Conservation (phyloP, 768 basidiomycete genomes). For the Xerocomellus dryophilus region DNA sequence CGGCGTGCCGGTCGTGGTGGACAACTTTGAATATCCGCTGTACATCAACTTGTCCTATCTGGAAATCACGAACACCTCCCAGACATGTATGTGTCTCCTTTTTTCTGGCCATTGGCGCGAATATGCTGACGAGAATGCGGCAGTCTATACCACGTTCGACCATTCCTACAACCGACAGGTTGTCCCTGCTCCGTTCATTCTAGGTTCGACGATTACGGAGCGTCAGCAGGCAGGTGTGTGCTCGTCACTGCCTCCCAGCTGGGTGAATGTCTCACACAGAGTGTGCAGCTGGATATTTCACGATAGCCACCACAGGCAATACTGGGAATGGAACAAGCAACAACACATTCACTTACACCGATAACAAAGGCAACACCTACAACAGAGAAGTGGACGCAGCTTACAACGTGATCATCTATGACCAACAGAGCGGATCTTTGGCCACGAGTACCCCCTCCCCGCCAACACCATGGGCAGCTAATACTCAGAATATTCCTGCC, state of each 20-base stretch:
- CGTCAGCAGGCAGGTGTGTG: constrained; percentile 59
- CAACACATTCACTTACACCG: constrained; percentile 63
- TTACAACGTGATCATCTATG: constrained; percentile 57
- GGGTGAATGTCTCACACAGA: neutral
- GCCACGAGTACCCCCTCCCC: constrained; percentile 21
- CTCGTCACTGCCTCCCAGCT: neutral
- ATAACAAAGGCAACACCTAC: constrained; percentile 61
- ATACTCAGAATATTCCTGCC: constrained; percentile 3
- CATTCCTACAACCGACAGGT: constrained; percentile 65
- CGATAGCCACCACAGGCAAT: constrained; percentile 43
- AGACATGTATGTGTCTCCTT: constrained; percentile 14
- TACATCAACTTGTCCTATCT: constrained; percentile 39
- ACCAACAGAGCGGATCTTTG: constrained; percentile 53
- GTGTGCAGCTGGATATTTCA: constrained; percentile 49
- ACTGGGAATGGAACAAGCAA: constrained; percentile 66
- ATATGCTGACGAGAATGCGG: neutral
- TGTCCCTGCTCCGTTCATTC: constrained; percentile 55
- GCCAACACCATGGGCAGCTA: neutral
- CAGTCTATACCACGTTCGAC: constrained; percentile 56
- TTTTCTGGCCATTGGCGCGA: neutral
- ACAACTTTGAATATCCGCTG: constrained; percentile 54
- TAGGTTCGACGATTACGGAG: constrained; percentile 55
- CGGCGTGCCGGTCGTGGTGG: constrained; percentile 40
- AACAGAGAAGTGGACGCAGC: constrained; percentile 57
- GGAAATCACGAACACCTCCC: constrained; percentile 29